Evolutionary conservation across 192 early-diverging fungal species (phyloP), one percentile per base, ranked within the genome.

Genomic region (Coemansia sp.): DNA sequence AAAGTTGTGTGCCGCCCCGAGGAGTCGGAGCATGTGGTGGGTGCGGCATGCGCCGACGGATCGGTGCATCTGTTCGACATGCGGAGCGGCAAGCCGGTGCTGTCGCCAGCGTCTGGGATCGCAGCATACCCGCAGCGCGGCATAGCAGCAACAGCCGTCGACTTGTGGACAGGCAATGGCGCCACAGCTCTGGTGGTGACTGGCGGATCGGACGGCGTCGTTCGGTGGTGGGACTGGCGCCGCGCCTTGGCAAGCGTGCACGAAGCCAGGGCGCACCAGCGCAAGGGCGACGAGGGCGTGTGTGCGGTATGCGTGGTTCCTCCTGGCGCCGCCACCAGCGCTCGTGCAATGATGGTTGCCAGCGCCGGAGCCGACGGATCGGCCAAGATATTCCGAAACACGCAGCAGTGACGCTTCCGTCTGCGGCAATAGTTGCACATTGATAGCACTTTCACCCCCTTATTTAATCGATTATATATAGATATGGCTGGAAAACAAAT

Each of bases 151-250:
- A 73, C 63, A 0, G 72, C 69, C 0, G 60, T 78, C 1, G 77
- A 64, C 41, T 6, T 72, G n/a, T 24, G 58, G 44, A 5, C 26
- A 2, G 46, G 16, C 2, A 10, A 24, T 4, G 2, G 57, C 57
- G 34, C 3, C 33, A 35, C 38, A 43, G 51, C 51, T 0, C 30
- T 30, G 30, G 26, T 75, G 14, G 77, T 73, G 9, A 72, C 73
- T 0, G 82, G 82, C 20, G 69, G 63, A 0, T 76, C 82, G 9
- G 71, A 79, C 35, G 76, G 77, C 38, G 58, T 73, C 0, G 77
- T 84, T 7, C 59, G 46, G 33, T 79, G 77, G 82, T 84, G 82
- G 82, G 82, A 84, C 68, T 62, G 73, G 44, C 77, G 82, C 2
- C 43, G 49, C 8, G 48, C 73, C 11, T 15, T 39, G 12, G 10